A percentile compares a stretch with the other conserved stretches of the same genome.
These are phyloP conservation scores for Bretziella fagacearum DNA, from an alignment of 2,329 filamentous ascomycete genomes.

Conservation along the genomic window DNA sequence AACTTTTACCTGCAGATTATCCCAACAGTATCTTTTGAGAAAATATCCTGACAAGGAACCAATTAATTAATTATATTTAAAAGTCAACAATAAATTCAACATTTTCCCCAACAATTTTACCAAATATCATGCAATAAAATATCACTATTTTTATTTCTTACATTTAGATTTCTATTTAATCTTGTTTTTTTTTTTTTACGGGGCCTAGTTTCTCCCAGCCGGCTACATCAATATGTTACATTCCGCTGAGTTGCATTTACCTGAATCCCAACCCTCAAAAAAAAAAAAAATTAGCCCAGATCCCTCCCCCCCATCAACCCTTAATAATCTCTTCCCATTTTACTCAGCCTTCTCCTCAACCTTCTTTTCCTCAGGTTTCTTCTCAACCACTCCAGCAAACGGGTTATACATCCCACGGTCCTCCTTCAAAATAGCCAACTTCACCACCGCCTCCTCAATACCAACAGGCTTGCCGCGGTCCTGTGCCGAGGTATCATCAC, in stretches of 20 bases:
- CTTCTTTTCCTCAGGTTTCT: slow-evolving; percentile 10
- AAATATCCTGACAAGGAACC: neutral
- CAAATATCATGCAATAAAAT: no score
- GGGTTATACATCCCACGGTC: slow-evolving; percentile 21
- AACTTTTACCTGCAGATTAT: no score
- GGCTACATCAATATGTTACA: slow-evolving; percentile 3
- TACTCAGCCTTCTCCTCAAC: slow-evolving; percentile 2
- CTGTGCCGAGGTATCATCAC: slow-evolving; percentile 45
- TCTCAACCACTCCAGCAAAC: slow-evolving; percentile 14
- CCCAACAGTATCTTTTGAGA: neutral
- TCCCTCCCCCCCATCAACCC: neutral
- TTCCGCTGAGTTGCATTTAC: neutral
- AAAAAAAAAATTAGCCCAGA: neutral
- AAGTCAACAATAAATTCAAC: neutral
- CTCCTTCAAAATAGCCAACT: slow-evolving; percentile 34
- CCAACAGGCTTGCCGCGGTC: slow-evolving; percentile 41
- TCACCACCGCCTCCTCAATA: slow-evolving; percentile 38
- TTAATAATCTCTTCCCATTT: neutral
- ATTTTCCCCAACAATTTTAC: neutral
- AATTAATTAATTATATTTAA: neutral
- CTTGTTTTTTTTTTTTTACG: slow-evolving; percentile 16
- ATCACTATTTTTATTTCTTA: neutral
- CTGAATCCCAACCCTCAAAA: neutral
- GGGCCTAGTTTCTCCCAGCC: neutral
- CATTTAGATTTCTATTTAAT: slow-evolving; percentile 16